Conservation (phyloP, 345 rosid genomes). For the Noccaea caerulescens region DNA sequence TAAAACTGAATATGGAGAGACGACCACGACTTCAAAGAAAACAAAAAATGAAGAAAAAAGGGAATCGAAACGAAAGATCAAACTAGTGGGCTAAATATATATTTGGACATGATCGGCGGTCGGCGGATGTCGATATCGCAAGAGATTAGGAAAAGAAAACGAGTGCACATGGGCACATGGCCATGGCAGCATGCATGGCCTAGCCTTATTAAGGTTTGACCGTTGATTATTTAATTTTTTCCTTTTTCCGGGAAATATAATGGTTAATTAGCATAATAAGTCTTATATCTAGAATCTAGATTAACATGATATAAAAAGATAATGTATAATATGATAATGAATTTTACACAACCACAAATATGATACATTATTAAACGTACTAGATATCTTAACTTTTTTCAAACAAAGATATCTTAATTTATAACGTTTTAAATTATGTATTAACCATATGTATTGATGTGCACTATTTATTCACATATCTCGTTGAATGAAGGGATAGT, state of each 20-base stretch:
- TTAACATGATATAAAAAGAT: too few species aligned
- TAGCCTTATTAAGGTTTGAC: constrained; percentile 23
- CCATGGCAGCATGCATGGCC: not conserved
- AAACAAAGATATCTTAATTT: too few species aligned
- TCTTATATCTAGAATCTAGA: not conserved
- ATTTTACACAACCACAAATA: too few species aligned
- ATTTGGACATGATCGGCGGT: constrained; percentile 32
- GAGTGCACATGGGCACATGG: constrained; percentile 2
- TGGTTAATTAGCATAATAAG: not conserved
- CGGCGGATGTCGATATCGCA: constrained; percentile 19
- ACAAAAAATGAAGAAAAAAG: not conserved
- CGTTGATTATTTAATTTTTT: constrained; percentile 2
- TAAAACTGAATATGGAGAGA: not conserved
- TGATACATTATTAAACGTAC: too few species aligned
- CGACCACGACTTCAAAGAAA: constrained; percentile 14
- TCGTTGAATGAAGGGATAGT: too few species aligned
- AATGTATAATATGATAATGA: too few species aligned
- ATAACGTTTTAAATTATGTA: too few species aligned
- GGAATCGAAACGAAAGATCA: constrained; percentile 2
- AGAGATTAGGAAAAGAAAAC: not conserved
- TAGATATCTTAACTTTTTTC: too few species aligned
- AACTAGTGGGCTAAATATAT: constrained; percentile 7
- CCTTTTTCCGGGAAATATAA: not conserved
- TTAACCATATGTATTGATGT: too few species aligned
- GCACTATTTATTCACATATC: too few species aligned